Percentiles rank a stretch among this genome's conserved stretches.
phyloP scores from a whole-genome alignment of 2,329 filamentous ascomycete species.

The Paracamarosporium sp. region DNA sequence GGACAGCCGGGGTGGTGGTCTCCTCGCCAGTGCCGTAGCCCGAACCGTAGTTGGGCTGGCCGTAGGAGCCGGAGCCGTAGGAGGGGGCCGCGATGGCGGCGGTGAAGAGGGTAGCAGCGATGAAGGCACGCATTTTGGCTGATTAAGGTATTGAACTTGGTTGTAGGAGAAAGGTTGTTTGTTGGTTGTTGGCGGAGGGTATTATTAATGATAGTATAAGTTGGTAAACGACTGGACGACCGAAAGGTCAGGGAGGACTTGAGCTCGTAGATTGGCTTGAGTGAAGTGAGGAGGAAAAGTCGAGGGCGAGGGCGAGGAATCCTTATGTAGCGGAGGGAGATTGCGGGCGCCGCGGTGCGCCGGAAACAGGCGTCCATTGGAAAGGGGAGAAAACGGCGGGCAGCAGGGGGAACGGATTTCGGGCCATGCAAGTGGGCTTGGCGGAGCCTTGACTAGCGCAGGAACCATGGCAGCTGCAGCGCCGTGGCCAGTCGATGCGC shows the following conservation, averaged over 20 bases:
- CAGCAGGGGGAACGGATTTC: slow-evolving; percentile 33
- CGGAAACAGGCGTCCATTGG: slow-evolving; percentile 40
- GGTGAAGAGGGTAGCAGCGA: slow-evolving; percentile 42
- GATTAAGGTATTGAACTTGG: slow-evolving; percentile 40
- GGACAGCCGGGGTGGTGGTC: slow-evolving; percentile 8
- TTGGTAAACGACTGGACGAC: slow-evolving; percentile 52
- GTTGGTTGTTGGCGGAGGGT: slow-evolving; percentile 22
- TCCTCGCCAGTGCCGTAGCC: slow-evolving; percentile 4
- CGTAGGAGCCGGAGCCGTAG: slow-evolving; percentile 24
- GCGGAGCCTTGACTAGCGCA: slow-evolving; percentile 42
- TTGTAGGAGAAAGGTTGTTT: slow-evolving; percentile 18
- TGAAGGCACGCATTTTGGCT: slow-evolving; percentile 49
- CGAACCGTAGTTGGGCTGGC: neutral
- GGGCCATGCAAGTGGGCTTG: slow-evolving; percentile 37
- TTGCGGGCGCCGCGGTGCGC: slow-evolving; percentile 43
- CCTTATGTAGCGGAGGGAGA: slow-evolving; percentile 48
- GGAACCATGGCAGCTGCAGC: slow-evolving; percentile 40
- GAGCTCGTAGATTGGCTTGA: slow-evolving; percentile 45
- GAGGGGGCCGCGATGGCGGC: slow-evolving; percentile 39
- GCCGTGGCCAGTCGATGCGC: slow-evolving; percentile 32
- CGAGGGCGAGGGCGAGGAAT: slow-evolving; percentile 22
- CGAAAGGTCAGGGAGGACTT: slow-evolving; percentile 47
- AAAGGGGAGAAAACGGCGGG: slow-evolving; percentile 35
- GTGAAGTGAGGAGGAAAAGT: slow-evolving; percentile 39
- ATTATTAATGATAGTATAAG: slow-evolving; percentile 50